Percentiles rank a stretch among this genome's conserved stretches.
Conservation (phyloP, 2,329 filamentous ascomycete genomes). For the Chrysoporthe cubensis region DNA sequence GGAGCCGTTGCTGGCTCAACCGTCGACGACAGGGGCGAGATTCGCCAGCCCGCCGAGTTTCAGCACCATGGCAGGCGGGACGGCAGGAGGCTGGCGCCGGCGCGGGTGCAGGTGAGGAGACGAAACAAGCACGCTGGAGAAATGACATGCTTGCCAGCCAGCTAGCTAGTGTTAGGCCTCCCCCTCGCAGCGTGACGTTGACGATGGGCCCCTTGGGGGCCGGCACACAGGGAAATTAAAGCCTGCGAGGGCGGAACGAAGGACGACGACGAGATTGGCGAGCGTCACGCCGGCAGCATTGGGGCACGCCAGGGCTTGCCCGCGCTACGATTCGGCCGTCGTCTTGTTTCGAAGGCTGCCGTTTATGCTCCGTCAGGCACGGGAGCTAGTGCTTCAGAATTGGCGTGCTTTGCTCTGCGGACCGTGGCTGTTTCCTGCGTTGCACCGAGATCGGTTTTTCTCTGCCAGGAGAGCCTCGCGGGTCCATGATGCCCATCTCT, state of each 20-base stretch:
- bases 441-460: constrained; percentile 10
- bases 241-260: constrained; percentile 12
- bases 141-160: background rate
- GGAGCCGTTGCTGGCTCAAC: constrained; percentile 6
- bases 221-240: constrained; percentile 8
- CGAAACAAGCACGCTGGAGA: constrained; percentile 15
- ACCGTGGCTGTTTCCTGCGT: background rate
- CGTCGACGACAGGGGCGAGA: background rate
- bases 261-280: constrained; percentile 24
- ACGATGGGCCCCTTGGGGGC: constrained; percentile 9
- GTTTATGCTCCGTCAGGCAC: constrained; percentile 6
- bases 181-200: constrained; percentile 3
- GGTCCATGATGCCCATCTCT: too few species aligned
- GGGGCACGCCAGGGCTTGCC: background rate
- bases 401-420: constrained; percentile 2
- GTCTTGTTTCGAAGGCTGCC: constrained; percentile 23
- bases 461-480: constrained; percentile 2
- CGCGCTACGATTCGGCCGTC: background rate
- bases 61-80: constrained; percentile 21
- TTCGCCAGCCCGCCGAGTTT: constrained; percentile 17
- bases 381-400: constrained; percentile 24
- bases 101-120: constrained; percentile 2
- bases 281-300: constrained; percentile 14
- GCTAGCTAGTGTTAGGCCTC: background rate
- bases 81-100: constrained; percentile 9